Evolutionary conservation across 768 basidiomycete genomes (phyloP), one percentile per base, ranked within the genome.

Genomic region (Suillus brevipes): DNA sequence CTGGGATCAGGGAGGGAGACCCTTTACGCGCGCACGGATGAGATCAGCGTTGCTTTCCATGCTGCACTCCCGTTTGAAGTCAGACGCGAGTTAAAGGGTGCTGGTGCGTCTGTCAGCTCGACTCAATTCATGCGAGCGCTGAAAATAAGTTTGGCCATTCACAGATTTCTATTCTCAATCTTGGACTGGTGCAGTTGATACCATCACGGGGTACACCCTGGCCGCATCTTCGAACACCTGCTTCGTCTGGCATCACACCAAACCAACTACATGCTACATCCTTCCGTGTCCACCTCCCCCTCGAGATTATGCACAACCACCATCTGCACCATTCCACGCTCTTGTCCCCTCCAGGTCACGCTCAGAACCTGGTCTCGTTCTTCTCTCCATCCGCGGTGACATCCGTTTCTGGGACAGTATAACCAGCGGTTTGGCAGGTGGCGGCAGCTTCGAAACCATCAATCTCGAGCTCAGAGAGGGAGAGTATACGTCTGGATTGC

Each of bases 371-470:
- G 95, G 95, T 31, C 85, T 97, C 45, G 87, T 97, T 50, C 84
- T 96, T 60, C 78, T 92, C 59, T 90, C 90, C 9, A 78, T 84
- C 7, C 78, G 83, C 0, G 95, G 95, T 5, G 81, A 87, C 67
- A 78, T 94, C 63, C 86, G 92, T 43, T 92, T 93, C 74, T 98
- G 95, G 95, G 89, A 95, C 63, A 90, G 88, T 65, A 89, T 96
- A 50, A 89, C 89, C 5, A 91, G 89, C 65, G 92, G 92, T 18
- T 84, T 94, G 16, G 90, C 92, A 3, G 92, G 92, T 14, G 92
- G 91, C 10, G 85, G 90, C 43, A 86, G 87, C 66, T 81, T 82
- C 12, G 82, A 83, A 34, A 77, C 82, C 5, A 69, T 81, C 12
- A 68, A 91, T 59, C 79, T 82, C 25, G 78, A 78, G 36, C 67